These are phyloP conservation scores for Psophocarpus tetragonolobus DNA, from an alignment of 306 rosid genomes.

Conservation along the genomic window DNA sequence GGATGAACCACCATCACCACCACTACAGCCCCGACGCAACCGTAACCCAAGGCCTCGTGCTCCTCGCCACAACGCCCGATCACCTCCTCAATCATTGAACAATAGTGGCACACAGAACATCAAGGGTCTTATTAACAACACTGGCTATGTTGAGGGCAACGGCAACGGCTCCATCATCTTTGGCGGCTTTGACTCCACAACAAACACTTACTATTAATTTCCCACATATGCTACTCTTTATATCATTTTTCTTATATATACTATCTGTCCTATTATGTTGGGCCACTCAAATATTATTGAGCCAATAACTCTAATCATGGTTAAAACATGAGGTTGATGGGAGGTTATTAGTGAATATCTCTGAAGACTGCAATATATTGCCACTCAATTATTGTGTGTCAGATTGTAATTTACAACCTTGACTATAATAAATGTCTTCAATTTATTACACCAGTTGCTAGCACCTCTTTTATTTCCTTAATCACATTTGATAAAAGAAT, in stretches of 20 bases:
- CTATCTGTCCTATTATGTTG: neutral
- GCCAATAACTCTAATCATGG: neutral
- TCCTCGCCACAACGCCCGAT: neutral
- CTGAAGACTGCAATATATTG: neutral
- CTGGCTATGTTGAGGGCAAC: constrained; percentile 29
- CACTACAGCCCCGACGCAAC: neutral
- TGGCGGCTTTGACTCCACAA: constrained; percentile 35
- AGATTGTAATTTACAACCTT: neutral
- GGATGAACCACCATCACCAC: constrained; percentile 7
- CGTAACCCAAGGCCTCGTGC: neutral
- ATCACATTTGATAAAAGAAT: too few species aligned
- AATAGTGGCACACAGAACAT: constrained; percentile 24
- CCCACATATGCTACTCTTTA: neutral
- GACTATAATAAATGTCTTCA: neutral
- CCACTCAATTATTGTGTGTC: neutral
- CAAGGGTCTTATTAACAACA: constrained; percentile 37
- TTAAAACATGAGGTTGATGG: neutral
- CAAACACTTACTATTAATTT: neutral
- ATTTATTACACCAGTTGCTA: neutral
- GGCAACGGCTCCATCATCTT: constrained; percentile 36
- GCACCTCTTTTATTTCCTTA: neutral
- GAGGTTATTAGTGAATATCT: neutral
- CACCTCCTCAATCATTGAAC: neutral
- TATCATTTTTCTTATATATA: neutral
- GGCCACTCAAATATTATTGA: neutral